Evolutionary conservation across 805 yeast species (phyloP).

Genomic region (Scheffersomyces amazonensis): DNA sequence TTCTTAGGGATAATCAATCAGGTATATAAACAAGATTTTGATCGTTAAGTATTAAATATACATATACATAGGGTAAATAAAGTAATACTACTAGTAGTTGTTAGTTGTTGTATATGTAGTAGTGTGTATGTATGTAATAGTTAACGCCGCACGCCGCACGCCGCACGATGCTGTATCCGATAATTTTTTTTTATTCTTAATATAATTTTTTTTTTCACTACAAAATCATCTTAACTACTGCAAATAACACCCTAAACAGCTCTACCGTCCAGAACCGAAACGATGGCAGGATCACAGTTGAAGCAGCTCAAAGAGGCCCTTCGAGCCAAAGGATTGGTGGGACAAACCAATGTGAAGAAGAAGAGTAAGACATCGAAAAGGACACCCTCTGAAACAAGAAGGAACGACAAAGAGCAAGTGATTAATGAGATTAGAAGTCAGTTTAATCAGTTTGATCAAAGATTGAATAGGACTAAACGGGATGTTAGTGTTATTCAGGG

Average conservation of each 20-base stretch:
- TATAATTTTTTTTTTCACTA: background rate
- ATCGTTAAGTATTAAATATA: no score
- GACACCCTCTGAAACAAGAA: constrained; percentile 60
- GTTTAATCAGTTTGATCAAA: constrained; percentile 87
- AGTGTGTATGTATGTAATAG: no score
- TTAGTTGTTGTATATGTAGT: no score
- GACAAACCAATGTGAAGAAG: constrained; percentile 70
- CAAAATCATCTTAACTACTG: background rate
- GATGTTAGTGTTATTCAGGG: constrained; percentile 42
- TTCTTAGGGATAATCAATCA: constrained; percentile 81
- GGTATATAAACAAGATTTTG: constrained; percentile 56
- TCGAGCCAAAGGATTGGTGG: constrained; percentile 78
- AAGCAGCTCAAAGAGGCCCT: constrained; percentile 77
- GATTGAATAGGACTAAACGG: constrained; percentile 64
- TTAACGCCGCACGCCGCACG: no score
- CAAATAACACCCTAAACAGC: background rate
- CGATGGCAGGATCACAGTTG: constrained; percentile 85
- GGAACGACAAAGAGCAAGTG: constrained; percentile 64
- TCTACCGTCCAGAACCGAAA: no score
- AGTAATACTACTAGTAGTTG: no score
- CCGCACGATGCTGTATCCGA: no score
- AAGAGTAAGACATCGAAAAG: constrained; percentile 44
- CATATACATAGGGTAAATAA: no score
- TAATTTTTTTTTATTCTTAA: no score
- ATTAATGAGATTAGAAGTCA: constrained; percentile 64